Percentiles rank a stretch among this genome's conserved stretches.
Conservation (phyloP, 805 yeast genomes). For the Suhomyces sp. region DNA sequence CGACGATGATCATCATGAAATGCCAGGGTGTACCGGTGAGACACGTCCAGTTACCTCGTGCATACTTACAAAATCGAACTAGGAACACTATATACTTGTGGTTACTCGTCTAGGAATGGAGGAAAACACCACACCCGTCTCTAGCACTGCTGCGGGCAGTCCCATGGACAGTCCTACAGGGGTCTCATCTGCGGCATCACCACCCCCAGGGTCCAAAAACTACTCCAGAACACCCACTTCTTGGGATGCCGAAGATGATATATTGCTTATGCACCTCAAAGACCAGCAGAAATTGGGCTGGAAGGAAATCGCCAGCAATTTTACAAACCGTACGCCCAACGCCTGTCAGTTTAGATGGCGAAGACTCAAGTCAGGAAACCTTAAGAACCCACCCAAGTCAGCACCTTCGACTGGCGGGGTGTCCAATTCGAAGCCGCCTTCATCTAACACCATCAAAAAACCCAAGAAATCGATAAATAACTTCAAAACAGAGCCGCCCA, state of each 20-base stretch:
- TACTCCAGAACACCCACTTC: constrained; percentile 43
- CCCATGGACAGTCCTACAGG: constrained; percentile 1
- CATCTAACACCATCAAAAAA: constrained; percentile 5
- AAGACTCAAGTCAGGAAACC: constrained; percentile 42
- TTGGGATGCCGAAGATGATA: constrained; percentile 48
- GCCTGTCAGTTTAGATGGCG: constrained; percentile 38
- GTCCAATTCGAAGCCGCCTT: constrained; percentile 6
- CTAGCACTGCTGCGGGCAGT: not conserved
- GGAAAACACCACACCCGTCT: not conserved
- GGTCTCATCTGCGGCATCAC: not conserved
- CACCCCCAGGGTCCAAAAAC: constrained; percentile 14
- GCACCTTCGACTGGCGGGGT: constrained; percentile 22
- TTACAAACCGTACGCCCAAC: constrained; percentile 43
- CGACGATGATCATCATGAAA: constrained; percentile 16
- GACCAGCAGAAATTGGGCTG: constrained; percentile 46
- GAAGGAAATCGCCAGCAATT: constrained; percentile 45
- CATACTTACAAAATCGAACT: not conserved
- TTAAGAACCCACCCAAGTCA: constrained; percentile 43
- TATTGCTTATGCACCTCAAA: constrained; percentile 43
- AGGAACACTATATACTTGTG: not conserved
- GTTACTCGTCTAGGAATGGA: not conserved
- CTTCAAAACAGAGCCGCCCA: constrained; percentile 6
- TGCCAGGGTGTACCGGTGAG: not conserved
- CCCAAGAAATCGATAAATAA: constrained; percentile 7
- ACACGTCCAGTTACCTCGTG: not conserved